Percentiles rank a stretch among this genome's conserved stretches.
phyloP scores from a whole-genome alignment of 345 rosid species.

The Euphorbia peplus region DNA sequence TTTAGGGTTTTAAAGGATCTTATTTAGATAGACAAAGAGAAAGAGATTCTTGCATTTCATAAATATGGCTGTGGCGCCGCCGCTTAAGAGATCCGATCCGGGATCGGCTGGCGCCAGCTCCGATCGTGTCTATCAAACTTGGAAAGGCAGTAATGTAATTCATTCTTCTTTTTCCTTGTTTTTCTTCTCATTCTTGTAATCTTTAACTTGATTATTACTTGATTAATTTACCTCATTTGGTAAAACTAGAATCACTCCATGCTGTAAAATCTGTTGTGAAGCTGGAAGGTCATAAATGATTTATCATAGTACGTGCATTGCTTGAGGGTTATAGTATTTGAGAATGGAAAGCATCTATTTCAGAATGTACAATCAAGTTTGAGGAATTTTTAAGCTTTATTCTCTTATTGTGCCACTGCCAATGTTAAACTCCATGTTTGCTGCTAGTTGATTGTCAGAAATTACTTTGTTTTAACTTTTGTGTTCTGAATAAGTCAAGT shows the following conservation, averaged over 20 bases:
- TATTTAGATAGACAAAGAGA: background rate
- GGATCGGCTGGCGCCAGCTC: slow-evolving; percentile 49
- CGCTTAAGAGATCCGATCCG: slow-evolving; percentile 72
- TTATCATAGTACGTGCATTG: background rate
- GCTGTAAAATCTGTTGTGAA: too few species aligned
- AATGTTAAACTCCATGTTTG: background rate
- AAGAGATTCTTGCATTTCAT: background rate
- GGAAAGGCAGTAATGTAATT: slow-evolving; percentile 32
- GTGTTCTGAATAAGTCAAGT: background rate
- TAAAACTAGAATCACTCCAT: too few species aligned
- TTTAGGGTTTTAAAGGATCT: slow-evolving; percentile 10
- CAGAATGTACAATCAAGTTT: background rate
- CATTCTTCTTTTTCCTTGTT: background rate
- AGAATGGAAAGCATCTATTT: background rate
- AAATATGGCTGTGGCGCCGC: slow-evolving; percentile 89
- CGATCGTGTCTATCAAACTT: slow-evolving; percentile 34
- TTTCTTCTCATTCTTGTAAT: too few species aligned
- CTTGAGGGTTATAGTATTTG: background rate
- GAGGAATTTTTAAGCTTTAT: background rate
- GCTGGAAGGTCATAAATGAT: background rate
- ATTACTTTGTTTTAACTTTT: background rate
- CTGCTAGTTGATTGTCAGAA: background rate
- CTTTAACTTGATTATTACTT: background rate
- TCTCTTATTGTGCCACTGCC: background rate
- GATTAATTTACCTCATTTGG: background rate